Evolutionary conservation across 257 asterid genomes (phyloP), one percentile per base, ranked within the genome.

Genomic region (Nicotiana undulata): DNA sequence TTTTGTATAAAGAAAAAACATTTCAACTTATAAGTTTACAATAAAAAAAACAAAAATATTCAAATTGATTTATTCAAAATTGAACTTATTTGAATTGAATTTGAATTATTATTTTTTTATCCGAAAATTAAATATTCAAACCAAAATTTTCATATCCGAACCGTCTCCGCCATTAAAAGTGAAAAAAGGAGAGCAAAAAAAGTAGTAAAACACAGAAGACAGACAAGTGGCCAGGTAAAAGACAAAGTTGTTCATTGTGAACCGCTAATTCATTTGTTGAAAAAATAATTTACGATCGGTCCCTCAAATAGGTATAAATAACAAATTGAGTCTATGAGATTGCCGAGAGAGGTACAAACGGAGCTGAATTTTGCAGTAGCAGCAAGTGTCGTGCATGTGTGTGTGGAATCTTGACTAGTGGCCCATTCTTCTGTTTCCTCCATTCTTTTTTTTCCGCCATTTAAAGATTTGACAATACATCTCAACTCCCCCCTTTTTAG

Each of bases 391-490:
- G 66, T 3, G 67, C 28, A 34, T 13, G 44, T 24, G 59, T 12
- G 34, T 6, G 37, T 26, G 53, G 83, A 85, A 88, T 86, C 76
- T 80, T 83, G 76, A 84, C 55, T 83, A 80, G 80, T 86, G 84
- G 90, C 89, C 74, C 81, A n/a, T n/a, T n/a, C 83, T 63, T 37
- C 82, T 75, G 46, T 37, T 63, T 64, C 44, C 82, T 86, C 85
- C 80, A 20, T 86, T 72, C 78, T 72, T 7, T 85, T 83, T 84
- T 85, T 84, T 84, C 89, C 85, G 81, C 87, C 87, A 80, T 81
- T 89, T 37, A 84, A 58, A n/a, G 29, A 4, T 60, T 32, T 20
- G 24, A 49, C 55, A 18, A 18, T 68, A 32, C 80, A 61, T 77
- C 56, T 75, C 49, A 61, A 80, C 63, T 18, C 44, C 32, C 32